These are phyloP conservation scores for Penicillium lividum DNA, from an alignment of 495 filamentous ascomycete species.

Conservation along the genomic window DNA sequence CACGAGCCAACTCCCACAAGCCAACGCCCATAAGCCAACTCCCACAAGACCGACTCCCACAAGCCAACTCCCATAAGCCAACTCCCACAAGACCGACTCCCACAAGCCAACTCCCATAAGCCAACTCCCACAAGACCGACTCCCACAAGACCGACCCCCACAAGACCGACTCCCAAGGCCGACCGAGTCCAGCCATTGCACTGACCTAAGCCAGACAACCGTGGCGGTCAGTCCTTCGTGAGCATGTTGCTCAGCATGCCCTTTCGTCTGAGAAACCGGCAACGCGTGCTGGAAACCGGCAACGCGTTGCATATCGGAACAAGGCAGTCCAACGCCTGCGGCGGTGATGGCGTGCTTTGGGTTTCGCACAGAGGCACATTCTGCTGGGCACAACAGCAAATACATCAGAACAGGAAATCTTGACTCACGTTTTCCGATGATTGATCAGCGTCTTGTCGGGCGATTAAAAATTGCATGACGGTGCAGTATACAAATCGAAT, in stretches of 20 bases:
- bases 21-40: neutral
- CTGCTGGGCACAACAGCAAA: neutral
- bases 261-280: neutral
- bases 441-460: neutral
- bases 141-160: constrained; percentile 1
- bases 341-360: neutral
- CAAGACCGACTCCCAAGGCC: neutral
- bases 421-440: constrained; percentile 1
- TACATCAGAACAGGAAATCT: neutral
- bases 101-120: neutral
- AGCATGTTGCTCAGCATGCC: constrained; percentile 1
- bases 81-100: no score
- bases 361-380: neutral
- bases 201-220: neutral
- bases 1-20: no score
- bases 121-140: neutral
- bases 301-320: neutral
- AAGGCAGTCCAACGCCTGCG: neutral
- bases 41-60: neutral
- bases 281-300: neutral
- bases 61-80: neutral
- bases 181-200: neutral
- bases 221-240: neutral
- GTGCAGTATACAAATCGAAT: neutral
- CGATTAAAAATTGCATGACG: neutral